Evolutionary conservation across 805 yeast genomes (phyloP).

Genomic region (Ogataea dorogensis): DNA sequence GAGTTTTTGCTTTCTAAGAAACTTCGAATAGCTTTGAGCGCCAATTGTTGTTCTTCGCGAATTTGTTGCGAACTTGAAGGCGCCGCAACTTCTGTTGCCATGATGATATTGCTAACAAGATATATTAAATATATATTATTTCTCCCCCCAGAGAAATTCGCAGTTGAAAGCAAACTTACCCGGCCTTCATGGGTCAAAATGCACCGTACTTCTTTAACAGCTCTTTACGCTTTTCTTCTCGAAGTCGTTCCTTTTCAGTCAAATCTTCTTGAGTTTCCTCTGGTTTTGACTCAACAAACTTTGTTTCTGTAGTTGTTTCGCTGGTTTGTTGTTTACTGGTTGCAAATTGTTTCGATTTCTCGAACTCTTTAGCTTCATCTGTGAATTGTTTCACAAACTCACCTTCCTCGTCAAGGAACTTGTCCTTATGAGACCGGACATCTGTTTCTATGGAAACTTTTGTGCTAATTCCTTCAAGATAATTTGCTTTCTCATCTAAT

Average conservation of each 20-base stretch:
- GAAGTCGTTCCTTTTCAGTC: slow-evolving; percentile 33
- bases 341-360: slow-evolving; percentile 47
- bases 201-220: slow-evolving; percentile 41
- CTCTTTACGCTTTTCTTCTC: slow-evolving; percentile 32
- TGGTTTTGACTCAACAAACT: slow-evolving; percentile 36
- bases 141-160: slow-evolving; percentile 1
- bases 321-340: slow-evolving; percentile 20
- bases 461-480: slow-evolving; percentile 46
- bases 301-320: slow-evolving; percentile 25
- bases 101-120: slow-evolving; percentile 6
- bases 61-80: slow-evolving; percentile 29
- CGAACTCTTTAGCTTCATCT: slow-evolving; percentile 58
- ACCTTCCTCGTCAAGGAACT: slow-evolving; percentile 36
- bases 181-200: slow-evolving; percentile 3
- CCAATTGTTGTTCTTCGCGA: slow-evolving; percentile 64
- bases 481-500: slow-evolving; percentile 74
- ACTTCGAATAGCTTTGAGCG: slow-evolving; percentile 75
- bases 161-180: slow-evolving; percentile 7
- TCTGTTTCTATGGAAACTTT: slow-evolving; percentile 42
- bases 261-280: slow-evolving; percentile 36
- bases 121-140: not conserved
- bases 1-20: slow-evolving; percentile 89
- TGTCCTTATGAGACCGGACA: slow-evolving; percentile 37
- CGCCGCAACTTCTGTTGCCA: slow-evolving; percentile 6
- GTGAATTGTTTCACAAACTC: slow-evolving; percentile 53